phyloP scores from a whole-genome alignment of 129 eudicot species.

The Deinandra increscens region DNA sequence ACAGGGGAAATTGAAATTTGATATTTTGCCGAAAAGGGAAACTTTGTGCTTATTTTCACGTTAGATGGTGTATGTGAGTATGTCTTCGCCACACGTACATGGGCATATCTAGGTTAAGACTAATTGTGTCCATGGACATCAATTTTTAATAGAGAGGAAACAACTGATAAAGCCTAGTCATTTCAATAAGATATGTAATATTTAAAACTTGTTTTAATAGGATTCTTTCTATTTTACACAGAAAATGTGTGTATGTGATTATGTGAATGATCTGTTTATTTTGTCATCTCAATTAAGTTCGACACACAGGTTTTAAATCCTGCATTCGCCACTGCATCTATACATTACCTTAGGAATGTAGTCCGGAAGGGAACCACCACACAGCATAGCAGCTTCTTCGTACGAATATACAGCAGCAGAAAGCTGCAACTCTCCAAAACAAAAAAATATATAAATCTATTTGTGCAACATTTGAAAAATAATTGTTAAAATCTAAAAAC shows the following conservation, averaged over 20 bases:
- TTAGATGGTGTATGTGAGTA: background rate
- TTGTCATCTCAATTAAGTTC: background rate
- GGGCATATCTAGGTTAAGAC: background rate
- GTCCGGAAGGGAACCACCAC: slow-evolving; percentile 89
- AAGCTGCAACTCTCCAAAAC: slow-evolving; percentile 44
- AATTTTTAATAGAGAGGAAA: background rate
- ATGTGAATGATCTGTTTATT: background rate
- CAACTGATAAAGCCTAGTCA: background rate
- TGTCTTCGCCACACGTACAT: background rate
- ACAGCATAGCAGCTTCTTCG: slow-evolving; percentile 60
- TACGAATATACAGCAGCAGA: slow-evolving; percentile 60
- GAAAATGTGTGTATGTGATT: background rate
- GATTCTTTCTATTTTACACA: background rate
- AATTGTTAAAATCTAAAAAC: slow-evolving; percentile 17
- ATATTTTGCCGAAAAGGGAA: background rate
- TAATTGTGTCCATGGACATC: background rate
- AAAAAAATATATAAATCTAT: background rate
- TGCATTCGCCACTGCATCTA: background rate
- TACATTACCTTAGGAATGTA: slow-evolving; percentile 76
- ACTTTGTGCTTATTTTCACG: background rate
- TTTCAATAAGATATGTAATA: background rate
- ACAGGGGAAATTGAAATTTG: background rate
- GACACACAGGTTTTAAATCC: background rate
- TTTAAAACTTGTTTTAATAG: background rate
- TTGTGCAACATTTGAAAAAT: background rate